Evolutionary conservation across 2,329 filamentous ascomycete species (phyloP), one percentile per base, ranked within the genome.

Genomic region (Colletotrichum spinosum): DNA sequence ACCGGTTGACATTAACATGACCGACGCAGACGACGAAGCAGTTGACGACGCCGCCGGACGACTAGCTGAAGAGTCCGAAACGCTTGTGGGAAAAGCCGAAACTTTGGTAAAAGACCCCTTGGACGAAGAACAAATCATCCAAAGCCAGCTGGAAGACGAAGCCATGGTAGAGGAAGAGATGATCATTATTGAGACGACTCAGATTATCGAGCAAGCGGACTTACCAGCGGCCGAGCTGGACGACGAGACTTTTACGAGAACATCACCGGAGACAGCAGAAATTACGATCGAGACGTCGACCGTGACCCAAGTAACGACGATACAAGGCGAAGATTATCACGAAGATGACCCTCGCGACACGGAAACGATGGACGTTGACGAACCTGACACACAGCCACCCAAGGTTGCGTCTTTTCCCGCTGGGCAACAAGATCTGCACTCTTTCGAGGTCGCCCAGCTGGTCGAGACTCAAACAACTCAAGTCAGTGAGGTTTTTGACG

Each of bases 91-190:
- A 55, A 50, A 66, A 49, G 42, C 54, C 8, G 55, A 70, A 17
- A 55, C 59, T 12, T 46, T 60, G 2, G 11, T 56, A 46, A 45
- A 41, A 41, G 44, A 49, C 13, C 52, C 56, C 12, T 58, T 61
- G 25, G 44, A 55, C 37, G 41, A 61, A 33, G 45, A 55, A 56
- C n/a, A 17, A 25, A 39, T 39, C 41, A 39, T 46, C 49, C 58
- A 52, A 54, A 52, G 51, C 69, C 72, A 11, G 13, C 63, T 66
- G n/a, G 52, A 55, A 37, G 52, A 62, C 15, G 63, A 56, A 48
- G 33, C 61, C 6, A 80, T 79, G 76, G 72, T 77, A 44, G 74
- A 74, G 8, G 78, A 72, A 8, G 77, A 78, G 55, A 79, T 77
- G 6, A 11, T 49, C 33, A 35, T 46, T 15, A 39, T 57, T 13